Evolutionary conservation across 2,329 filamentous ascomycete species (phyloP).

Genomic region (Didymella glomerata): DNA sequence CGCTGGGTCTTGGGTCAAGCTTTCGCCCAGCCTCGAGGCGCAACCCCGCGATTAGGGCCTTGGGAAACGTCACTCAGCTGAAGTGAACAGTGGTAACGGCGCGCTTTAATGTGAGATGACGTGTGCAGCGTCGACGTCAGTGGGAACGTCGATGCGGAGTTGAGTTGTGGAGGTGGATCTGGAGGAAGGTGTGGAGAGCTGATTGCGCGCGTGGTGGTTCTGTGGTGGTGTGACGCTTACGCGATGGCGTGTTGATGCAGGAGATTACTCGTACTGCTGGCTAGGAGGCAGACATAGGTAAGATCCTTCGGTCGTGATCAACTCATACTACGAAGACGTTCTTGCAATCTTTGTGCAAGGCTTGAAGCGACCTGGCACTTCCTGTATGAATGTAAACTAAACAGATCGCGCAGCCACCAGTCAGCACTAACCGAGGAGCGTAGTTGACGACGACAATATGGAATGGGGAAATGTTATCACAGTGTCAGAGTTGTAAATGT

Average conservation of each 20-base stretch:
- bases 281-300: background rate
- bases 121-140: background rate
- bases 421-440: background rate
- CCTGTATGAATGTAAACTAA: too few species aligned
- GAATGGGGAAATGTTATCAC: background rate
- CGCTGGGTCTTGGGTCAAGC: constrained; percentile 1
- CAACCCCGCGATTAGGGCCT: constrained; percentile 8
- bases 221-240: background rate
- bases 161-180: background rate
- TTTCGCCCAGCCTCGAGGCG: constrained; percentile 8
- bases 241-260: background rate
- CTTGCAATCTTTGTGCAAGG: background rate
- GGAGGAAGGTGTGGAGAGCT: background rate
- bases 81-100: background rate
- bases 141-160: background rate
- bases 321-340: background rate
- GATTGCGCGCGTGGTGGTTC: background rate
- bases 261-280: background rate
- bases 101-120: background rate
- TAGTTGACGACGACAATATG: background rate
- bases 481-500: too few species aligned
- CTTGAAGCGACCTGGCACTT: background rate
- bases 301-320: background rate
- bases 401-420: background rate
- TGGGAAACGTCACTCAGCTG: constrained; percentile 16